Base-by-base conservation (phyloP, 768 basidiomycete species). In the Auriculariales sp. region DNA sequence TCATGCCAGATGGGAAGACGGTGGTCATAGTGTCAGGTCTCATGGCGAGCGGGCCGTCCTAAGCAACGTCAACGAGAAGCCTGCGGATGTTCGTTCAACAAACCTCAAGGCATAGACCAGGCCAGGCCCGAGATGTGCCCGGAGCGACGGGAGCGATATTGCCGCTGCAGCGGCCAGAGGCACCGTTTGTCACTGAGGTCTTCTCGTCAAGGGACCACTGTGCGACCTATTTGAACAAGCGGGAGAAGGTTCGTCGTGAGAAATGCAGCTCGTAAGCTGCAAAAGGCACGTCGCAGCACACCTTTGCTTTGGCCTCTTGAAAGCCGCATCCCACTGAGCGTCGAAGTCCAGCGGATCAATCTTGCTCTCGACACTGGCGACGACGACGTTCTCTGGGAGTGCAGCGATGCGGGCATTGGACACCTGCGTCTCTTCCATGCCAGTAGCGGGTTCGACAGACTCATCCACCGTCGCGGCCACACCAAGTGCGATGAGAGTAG, bases 1-100 rank as follows among this genome's bases (percentile, higher is more conserved):
- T 90, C 55, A 95, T 69, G 0, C 78, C 85, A 17, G 90, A 72
- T 0, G 93, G 91, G 67, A 91, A 93, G 0, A 75, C 76, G 3
- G 83, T 83, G 5, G 78, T 77, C 28, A 73, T 77, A 59, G 91
- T 82, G 0, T 77, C 75, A 55, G 71, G 68, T 36, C 91, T 82
- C 19, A 93, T 78, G 2, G 90, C 90, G 1, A 87, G 69, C 2
- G 86, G 86, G 17, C 79, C 78, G 54, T 84, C 80, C 72, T 79
- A 46, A n/a, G 10, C 24, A 15, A 29, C 24, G 33, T 33, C n/a
- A 17, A 24, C 24, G 15, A 7, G 7, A 9, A 3, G 25, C 19
- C 28, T 4, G 27, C 52, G n/a, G n/a, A n/a, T n/a, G 67, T 73
- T 77, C n/a, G n/a, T n/a, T n/a, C n/a, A n/a, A n/a, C 66, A 1